Percentiles rank a stretch among this genome's conserved stretches.
These are phyloP conservation scores for Metschnikowia lachancei DNA, from an alignment of 805 yeast genomes.

Conservation along the genomic window DNA sequence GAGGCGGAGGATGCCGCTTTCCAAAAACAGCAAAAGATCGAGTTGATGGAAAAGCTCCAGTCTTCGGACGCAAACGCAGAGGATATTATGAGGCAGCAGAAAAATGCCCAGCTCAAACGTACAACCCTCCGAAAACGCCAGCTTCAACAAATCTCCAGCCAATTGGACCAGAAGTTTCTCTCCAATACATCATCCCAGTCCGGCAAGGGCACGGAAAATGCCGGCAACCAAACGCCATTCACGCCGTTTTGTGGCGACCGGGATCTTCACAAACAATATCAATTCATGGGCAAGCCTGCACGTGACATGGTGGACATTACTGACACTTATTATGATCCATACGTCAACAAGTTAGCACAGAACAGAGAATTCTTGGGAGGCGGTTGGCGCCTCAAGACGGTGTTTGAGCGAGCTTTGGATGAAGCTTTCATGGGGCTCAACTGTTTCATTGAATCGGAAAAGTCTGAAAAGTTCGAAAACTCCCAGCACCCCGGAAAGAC, in stretches of 20 bases:
- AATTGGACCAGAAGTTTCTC: slow-evolving; percentile 43
- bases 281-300: slow-evolving; percentile 34
- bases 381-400: slow-evolving; percentile 73
- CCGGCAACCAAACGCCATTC: slow-evolving; percentile 53
- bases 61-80: slow-evolving; percentile 34
- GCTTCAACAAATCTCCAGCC: slow-evolving; percentile 58
- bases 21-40: slow-evolving; percentile 41
- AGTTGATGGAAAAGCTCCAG: slow-evolving; percentile 39
- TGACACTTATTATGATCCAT: slow-evolving; percentile 44
- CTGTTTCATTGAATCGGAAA: slow-evolving; percentile 61
- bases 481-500: too few species aligned
- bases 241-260: slow-evolving; percentile 95
- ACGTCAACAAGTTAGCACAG: slow-evolving; percentile 48
- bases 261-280: slow-evolving; percentile 52
- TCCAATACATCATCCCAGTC: slow-evolving; percentile 28
- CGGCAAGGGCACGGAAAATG: slow-evolving; percentile 22
- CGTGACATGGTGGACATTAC: slow-evolving; percentile 33
- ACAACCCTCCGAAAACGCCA: slow-evolving; percentile 63
- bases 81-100: slow-evolving; percentile 40
- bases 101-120: slow-evolving; percentile 49
- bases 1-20: slow-evolving; percentile 42
- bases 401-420: slow-evolving; percentile 72
- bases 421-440: slow-evolving; percentile 91
- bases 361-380: slow-evolving; percentile 75
- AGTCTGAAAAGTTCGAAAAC: slow-evolving; percentile 11